A percentile compares a stretch with the other conserved stretches of the same genome.
These are phyloP conservation scores for Aspergillus hortae DNA, from an alignment of 2,329 filamentous ascomycete species.

Conservation along the genomic window DNA sequence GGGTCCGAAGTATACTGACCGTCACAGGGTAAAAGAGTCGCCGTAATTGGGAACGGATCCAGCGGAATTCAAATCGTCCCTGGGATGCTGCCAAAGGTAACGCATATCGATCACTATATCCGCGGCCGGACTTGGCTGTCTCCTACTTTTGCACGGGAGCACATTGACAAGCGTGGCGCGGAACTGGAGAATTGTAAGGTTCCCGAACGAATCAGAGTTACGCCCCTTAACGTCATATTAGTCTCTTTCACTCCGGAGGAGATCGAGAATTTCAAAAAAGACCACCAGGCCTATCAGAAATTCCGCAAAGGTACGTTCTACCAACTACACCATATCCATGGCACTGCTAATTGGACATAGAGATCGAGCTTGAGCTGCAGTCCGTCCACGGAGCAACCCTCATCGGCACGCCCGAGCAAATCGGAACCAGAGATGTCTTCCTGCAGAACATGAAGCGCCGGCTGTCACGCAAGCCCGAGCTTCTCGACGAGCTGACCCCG, in stretches of 20 bases:
- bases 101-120: constrained; percentile 35
- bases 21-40: constrained; percentile 29
- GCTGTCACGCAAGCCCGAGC: constrained; percentile 30
- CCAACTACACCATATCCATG: too few species aligned
- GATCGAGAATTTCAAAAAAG: constrained; percentile 30
- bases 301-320: constrained; percentile 30
- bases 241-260: constrained; percentile 30
- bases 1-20: background rate
- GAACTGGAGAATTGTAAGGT: constrained; percentile 27
- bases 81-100: constrained; percentile 36
- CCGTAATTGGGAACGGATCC: constrained; percentile 38
- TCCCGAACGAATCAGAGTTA: background rate
- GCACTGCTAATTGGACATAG: constrained; percentile 13
- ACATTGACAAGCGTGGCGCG: constrained; percentile 24
- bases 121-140: constrained; percentile 31
- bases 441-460: constrained; percentile 32
- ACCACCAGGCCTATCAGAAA: constrained; percentile 27
- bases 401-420: constrained; percentile 25
- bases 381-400: constrained; percentile 28
- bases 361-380: constrained; percentile 31
- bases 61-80: constrained; percentile 43
- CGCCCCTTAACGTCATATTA: constrained; percentile 7
- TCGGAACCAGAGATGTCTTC: constrained; percentile 21
- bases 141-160: constrained; percentile 24
- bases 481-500: constrained; percentile 37